These are phyloP conservation scores for Coprinopsis cinerea DNA, from an alignment of 768 basidiomycete genomes.

Conservation along the genomic window DNA sequence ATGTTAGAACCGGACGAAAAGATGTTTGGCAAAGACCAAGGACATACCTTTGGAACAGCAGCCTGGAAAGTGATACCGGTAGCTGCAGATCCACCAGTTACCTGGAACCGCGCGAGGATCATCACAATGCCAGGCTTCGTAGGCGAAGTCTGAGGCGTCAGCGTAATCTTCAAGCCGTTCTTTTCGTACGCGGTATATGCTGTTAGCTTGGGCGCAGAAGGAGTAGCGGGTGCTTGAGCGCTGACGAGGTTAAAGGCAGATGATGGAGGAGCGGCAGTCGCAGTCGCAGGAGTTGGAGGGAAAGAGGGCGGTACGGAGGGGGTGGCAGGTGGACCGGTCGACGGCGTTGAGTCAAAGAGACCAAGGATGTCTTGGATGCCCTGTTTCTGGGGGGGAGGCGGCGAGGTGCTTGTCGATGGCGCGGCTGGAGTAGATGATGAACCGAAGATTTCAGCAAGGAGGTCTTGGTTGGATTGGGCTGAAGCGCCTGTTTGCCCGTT, in stretches of 20 bases:
- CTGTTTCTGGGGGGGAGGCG: constrained; percentile 39
- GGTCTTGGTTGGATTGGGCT: constrained; percentile 68
- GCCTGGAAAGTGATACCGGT: constrained; percentile 88
- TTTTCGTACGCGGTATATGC: constrained; percentile 89
- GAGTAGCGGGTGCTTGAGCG: constrained; percentile 30
- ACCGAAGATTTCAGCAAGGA: constrained; percentile 93
- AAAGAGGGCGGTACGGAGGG: constrained; percentile 16
- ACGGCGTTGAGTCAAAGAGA: constrained; percentile 59
- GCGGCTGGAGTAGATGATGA: constrained; percentile 24
- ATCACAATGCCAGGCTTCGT: constrained; percentile 85
- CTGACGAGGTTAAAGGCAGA: constrained; percentile 32
- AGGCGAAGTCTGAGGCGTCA: constrained; percentile 81
- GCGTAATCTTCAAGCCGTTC: constrained; percentile 81
- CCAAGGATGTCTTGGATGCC: constrained; percentile 88
- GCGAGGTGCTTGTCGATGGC: constrained; percentile 25
- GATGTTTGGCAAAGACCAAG: constrained; percentile 6
- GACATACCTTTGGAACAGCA: constrained; percentile 84
- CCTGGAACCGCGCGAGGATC: constrained; percentile 84
- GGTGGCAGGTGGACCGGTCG: constrained; percentile 27
- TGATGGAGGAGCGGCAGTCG: constrained; percentile 13
- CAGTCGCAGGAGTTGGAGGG: constrained; percentile 19
- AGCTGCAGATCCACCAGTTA: constrained; percentile 45
- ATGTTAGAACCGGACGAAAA: constrained; percentile 1
- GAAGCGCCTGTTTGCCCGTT: constrained; percentile 36
- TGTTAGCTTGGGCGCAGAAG: constrained; percentile 48